Conservation (phyloP, 2,329 filamentous ascomycete genomes). For the Diaporthe australafricana region DNA sequence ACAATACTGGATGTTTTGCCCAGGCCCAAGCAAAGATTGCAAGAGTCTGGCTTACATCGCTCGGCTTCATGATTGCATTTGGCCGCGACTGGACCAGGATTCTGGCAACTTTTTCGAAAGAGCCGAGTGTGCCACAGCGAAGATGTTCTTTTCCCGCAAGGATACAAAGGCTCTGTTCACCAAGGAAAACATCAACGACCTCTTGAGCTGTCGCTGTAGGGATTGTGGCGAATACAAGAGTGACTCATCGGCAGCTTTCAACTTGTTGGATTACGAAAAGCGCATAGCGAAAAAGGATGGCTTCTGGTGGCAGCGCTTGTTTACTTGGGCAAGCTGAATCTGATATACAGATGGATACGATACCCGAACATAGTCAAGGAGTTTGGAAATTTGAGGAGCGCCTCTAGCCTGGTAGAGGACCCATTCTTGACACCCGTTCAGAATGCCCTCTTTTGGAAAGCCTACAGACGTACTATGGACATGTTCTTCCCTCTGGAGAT, state of each 20-base stretch:
- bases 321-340: not conserved
- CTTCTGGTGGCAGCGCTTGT: not conserved
- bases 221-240: not conserved
- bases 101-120: not conserved
- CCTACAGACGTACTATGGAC: not conserved
- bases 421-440: not conserved
- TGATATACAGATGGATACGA: not conserved
- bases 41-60: not conserved
- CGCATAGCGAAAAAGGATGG: not conserved
- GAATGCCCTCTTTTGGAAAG: not conserved
- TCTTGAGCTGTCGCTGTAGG: slow-evolving; percentile 1
- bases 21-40: not conserved
- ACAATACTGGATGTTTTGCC: not conserved
- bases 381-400: not conserved
- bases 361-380: not conserved
- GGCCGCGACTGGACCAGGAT: not conserved
- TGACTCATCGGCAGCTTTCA: not conserved
- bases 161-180: not conserved
- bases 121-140: not conserved
- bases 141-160: not conserved
- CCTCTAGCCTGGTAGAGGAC: not conserved
- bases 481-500: not conserved
- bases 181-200: not conserved
- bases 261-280: not conserved
- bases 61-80: not conserved